phyloP scores from a whole-genome alignment of 495 filamentous ascomycete species.

The Hyaloscypha variabilis region DNA sequence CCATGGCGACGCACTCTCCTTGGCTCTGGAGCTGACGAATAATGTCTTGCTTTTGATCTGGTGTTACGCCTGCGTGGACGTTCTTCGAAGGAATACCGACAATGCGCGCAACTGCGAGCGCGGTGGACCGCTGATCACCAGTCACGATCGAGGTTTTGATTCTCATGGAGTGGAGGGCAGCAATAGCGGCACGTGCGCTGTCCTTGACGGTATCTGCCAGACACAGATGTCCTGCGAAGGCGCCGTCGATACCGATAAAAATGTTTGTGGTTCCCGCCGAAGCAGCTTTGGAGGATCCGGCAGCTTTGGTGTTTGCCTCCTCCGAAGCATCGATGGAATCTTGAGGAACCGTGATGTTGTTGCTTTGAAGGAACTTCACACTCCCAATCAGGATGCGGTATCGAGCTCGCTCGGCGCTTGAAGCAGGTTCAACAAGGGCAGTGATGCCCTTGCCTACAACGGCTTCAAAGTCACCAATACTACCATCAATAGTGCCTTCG shows the following conservation, averaged over 20 bases:
- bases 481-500: constrained; percentile 79
- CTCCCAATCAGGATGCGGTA: constrained; percentile 87
- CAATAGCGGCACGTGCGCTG: constrained; percentile 78
- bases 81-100: constrained; percentile 78
- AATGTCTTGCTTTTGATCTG: constrained; percentile 85
- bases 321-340: constrained; percentile 57
- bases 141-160: constrained; percentile 91
- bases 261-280: constrained; percentile 78
- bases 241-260: constrained; percentile 82
- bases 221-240: constrained; percentile 78
- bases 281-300: constrained; percentile 39
- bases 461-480: constrained; percentile 80
- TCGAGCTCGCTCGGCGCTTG: constrained; percentile 61
- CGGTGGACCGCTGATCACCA: constrained; percentile 83
- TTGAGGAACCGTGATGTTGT: constrained; percentile 65
- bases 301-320: constrained; percentile 52
- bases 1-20: constrained; percentile 89
- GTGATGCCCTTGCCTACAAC: constrained; percentile 84
- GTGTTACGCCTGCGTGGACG: constrained; percentile 81
- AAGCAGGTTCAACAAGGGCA: constrained; percentile 77
- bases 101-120: constrained; percentile 75
- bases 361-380: constrained; percentile 70
- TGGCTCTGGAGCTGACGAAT: constrained; percentile 71
- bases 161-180: constrained; percentile 81
- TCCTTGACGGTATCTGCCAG: constrained; percentile 91